phyloP scores from a whole-genome alignment of 139 green algal genomes.

The Desmodesmus armatus region DNA sequence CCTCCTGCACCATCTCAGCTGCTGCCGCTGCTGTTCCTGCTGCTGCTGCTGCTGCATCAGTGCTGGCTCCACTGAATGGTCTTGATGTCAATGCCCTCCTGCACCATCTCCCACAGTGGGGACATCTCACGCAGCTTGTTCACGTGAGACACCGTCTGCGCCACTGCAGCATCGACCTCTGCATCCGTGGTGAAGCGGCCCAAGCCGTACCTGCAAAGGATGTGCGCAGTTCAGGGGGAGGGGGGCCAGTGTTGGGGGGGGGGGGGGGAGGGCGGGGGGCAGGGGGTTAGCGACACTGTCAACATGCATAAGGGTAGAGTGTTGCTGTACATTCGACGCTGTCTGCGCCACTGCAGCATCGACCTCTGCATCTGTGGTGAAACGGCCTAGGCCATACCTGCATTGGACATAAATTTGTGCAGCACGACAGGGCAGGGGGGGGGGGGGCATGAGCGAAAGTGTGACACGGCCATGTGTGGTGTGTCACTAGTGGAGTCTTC shows the following conservation, averaged over 20 bases:
- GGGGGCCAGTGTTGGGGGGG: neutral
- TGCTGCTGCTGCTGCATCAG: conserved; percentile 50
- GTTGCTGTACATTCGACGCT: conserved; percentile 92
- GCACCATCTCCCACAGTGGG: conserved; percentile 98
- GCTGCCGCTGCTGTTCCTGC: neutral
- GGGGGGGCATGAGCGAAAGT: neutral
- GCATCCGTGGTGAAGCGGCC: conserved; percentile 96
- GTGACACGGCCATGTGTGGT: neutral
- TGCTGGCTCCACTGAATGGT: conserved; percentile 97
- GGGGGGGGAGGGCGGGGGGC: too few relatives aligned
- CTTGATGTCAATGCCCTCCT: conserved; percentile 97
- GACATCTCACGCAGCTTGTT: conserved; percentile 97
- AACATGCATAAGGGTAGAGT: too few relatives aligned
- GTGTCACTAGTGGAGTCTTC: neutral
- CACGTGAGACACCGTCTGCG: conserved; percentile 90
- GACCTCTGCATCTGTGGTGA: conserved; percentile 96
- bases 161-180: conserved; percentile 90
- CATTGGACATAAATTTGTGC: too few relatives aligned
- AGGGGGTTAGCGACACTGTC: too few relatives aligned
- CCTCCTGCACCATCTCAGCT: conserved; percentile 12
- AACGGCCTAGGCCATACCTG: conserved; percentile 94
- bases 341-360: conserved; percentile 86
- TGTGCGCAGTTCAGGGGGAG: neutral
- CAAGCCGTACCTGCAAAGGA: conserved; percentile 83
- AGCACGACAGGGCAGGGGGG: too few relatives aligned